Evolutionary conservation across 495 filamentous ascomycete genomes (phyloP).

Genomic region (Aspergillus cavernicola): DNA sequence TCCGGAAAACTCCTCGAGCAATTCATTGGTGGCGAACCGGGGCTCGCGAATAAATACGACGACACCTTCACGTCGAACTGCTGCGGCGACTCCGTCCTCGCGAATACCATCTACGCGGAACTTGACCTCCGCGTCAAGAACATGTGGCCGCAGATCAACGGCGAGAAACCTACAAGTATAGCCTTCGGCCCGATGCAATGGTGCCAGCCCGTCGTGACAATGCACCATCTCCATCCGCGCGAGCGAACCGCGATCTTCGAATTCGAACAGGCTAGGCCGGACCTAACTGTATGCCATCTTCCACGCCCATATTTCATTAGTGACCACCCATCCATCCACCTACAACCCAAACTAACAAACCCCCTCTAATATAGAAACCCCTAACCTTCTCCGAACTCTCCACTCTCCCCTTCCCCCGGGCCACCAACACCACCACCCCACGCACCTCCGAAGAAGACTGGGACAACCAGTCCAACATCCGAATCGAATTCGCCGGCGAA

Average conservation of each 20-base stretch:
- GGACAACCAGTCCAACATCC: slow-evolving; percentile 44
- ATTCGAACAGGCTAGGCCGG: slow-evolving; percentile 42
- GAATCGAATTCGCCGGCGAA: slow-evolving; percentile 33
- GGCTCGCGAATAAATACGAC: slow-evolving; percentile 32
- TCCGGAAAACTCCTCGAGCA: slow-evolving; percentile 45
- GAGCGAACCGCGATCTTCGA: slow-evolving; percentile 53
- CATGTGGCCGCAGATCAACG: slow-evolving; percentile 49
- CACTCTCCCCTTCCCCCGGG: slow-evolving; percentile 30
- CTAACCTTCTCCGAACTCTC: slow-evolving; percentile 46
- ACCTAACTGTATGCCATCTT: slow-evolving; percentile 8
- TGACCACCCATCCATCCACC: background rate
- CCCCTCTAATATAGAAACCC: slow-evolving; percentile 16
- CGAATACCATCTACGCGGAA: slow-evolving; percentile 38
- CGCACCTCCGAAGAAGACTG: slow-evolving; percentile 36
- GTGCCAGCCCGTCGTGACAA: slow-evolving; percentile 57
- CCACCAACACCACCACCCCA: slow-evolving; percentile 22
- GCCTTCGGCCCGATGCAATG: slow-evolving; percentile 46
- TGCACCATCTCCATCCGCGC: slow-evolving; percentile 54
- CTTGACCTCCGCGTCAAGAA: slow-evolving; percentile 36
- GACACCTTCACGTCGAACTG: slow-evolving; percentile 30
- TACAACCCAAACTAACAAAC: background rate
- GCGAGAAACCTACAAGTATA: slow-evolving; percentile 39
- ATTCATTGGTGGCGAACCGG: slow-evolving; percentile 13
- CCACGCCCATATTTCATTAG: too few species aligned
- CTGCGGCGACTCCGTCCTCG: slow-evolving; percentile 47